These are phyloP conservation scores for Puccinellia tenuiflora DNA, from an alignment of 176 grass and related monocot genomes.

Conservation along the genomic window DNA sequence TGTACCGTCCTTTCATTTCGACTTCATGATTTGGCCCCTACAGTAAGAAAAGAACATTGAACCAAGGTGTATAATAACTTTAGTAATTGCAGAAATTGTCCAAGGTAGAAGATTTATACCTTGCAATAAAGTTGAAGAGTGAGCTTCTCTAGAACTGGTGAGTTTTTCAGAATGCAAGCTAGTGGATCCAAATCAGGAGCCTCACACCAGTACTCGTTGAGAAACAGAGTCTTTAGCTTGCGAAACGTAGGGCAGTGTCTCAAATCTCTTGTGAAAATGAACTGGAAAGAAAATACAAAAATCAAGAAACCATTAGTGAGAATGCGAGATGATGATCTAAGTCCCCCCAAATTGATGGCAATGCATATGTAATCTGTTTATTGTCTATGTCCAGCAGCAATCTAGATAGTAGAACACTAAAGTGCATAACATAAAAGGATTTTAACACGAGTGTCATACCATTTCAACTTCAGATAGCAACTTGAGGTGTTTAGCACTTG, in stretches of 20 bases:
- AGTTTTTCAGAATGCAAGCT: neutral
- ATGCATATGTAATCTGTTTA: neutral
- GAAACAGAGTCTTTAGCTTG: neutral
- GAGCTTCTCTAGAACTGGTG: slow-evolving; percentile 18
- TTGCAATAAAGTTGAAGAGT: neutral
- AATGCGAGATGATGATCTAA: neutral
- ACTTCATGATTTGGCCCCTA: neutral
- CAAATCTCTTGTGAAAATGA: slow-evolving; percentile 10
- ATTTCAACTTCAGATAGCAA: neutral
- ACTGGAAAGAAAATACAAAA: neutral
- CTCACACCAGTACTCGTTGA: neutral
- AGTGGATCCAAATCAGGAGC: neutral
- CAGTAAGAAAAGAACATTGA: neutral
- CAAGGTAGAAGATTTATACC: neutral
- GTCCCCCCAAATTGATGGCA: rapidly evolving
- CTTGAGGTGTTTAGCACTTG: neutral
- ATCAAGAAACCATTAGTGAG: neutral
- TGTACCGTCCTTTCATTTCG: neutral
- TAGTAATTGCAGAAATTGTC: neutral
- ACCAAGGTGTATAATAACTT: neutral
- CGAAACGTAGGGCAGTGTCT: slow-evolving; percentile 2
- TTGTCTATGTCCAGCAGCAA: neutral
- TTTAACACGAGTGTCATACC: neutral
- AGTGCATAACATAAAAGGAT: neutral
- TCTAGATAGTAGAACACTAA: neutral